These are phyloP conservation scores for Penicillium sp. DNA, from an alignment of 2,329 filamentous ascomycete genomes.

Conservation along the genomic window DNA sequence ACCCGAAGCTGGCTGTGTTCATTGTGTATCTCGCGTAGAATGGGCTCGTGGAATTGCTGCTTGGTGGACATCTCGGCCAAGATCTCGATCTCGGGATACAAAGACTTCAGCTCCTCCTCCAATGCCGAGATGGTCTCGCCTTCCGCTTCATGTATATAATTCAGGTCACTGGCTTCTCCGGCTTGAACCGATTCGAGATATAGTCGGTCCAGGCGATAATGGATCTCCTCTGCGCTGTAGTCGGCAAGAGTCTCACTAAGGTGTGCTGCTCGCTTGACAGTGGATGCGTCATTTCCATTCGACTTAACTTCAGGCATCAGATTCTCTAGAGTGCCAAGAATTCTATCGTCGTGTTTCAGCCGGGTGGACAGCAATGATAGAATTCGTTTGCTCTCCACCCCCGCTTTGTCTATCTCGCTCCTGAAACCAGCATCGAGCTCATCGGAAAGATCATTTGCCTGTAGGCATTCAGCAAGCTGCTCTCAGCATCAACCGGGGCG, in stretches of 20 bases:
- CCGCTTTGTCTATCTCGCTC: slow-evolving; percentile 31
- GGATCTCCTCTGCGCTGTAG: slow-evolving; percentile 38
- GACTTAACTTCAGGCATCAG: slow-evolving; percentile 29
- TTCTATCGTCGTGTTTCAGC: slow-evolving; percentile 40
- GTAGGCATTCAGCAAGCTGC: slow-evolving; percentile 13
- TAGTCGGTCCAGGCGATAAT: slow-evolving; percentile 40
- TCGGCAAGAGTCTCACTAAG: slow-evolving; percentile 32
- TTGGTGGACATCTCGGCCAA: slow-evolving; percentile 44
- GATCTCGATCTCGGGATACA: slow-evolving; percentile 42
- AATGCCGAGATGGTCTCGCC: slow-evolving; percentile 25
- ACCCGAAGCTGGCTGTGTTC: slow-evolving; percentile 31
- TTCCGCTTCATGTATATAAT: neutral
- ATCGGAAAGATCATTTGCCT: slow-evolving; percentile 38
- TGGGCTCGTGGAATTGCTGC: slow-evolving; percentile 44
- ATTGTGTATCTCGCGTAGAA: slow-evolving; percentile 36
- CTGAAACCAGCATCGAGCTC: slow-evolving; percentile 34
- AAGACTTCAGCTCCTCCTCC: slow-evolving; percentile 38
- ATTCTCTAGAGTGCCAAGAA: slow-evolving; percentile 32
- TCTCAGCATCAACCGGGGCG: neutral
- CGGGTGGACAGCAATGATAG: slow-evolving; percentile 33
- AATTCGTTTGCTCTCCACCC: slow-evolving; percentile 34
- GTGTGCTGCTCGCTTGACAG: slow-evolving; percentile 28
- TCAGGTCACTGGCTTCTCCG: neutral
- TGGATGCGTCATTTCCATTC: slow-evolving; percentile 29
- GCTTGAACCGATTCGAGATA: slow-evolving; percentile 35